These are phyloP conservation scores for Cladosporium sp. DNA, from an alignment of 2,329 filamentous ascomycete species.

Conservation along the genomic window DNA sequence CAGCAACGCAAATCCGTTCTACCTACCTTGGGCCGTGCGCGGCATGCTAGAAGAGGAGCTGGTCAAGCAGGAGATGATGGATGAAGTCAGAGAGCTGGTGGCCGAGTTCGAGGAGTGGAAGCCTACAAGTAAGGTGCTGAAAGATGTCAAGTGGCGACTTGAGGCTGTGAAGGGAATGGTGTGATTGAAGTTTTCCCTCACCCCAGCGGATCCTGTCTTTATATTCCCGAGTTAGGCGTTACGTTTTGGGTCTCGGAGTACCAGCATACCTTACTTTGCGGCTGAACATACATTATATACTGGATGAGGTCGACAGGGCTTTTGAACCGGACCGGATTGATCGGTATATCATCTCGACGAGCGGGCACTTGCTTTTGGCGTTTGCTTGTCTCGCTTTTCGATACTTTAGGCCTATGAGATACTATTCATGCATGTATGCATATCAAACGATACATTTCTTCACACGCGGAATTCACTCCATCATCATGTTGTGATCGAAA, in stretches of 20 bases:
- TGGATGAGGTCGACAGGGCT: neutral
- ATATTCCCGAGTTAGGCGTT: neutral
- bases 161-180: conserved; percentile 89
- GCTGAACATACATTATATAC: conserved; percentile 10
- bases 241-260: neutral
- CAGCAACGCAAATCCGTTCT: conserved; percentile 73
- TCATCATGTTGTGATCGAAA: neutral
- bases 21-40: conserved; percentile 93
- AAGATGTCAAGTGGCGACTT: conserved; percentile 92
- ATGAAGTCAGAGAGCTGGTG: conserved; percentile 78
- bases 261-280: neutral
- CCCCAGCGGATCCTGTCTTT: neutral
- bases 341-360: neutral
- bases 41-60: conserved; percentile 89
- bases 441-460: neutral
- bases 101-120: conserved; percentile 92
- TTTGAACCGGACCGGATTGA: neutral
- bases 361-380: neutral
- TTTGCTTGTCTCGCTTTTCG: neutral
- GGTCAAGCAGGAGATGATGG: conserved; percentile 66
- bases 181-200: conserved; percentile 30
- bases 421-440: neutral
- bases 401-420: too few species aligned
- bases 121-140: conserved; percentile 83
- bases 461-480: neutral